These are phyloP conservation scores for Lizonia empirigonia DNA, from an alignment of 2,329 filamentous ascomycete species.

Conservation along the genomic window DNA sequence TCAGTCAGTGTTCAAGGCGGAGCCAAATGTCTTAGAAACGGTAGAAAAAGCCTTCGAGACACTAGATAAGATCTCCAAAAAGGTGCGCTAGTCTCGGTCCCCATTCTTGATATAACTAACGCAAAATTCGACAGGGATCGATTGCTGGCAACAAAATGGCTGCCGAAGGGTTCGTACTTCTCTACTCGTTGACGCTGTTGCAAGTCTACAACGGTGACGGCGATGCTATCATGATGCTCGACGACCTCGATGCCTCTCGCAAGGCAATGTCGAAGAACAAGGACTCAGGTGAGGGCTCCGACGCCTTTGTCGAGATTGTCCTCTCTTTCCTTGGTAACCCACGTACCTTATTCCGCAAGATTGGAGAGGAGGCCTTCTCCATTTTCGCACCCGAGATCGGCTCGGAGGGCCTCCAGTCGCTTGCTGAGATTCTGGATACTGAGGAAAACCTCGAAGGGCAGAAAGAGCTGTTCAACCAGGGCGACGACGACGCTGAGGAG, in stretches of 20 bases:
- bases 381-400: conserved; percentile 79
- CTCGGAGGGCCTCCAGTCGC: conserved; percentile 69
- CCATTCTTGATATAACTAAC: conserved; percentile 9
- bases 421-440: conserved; percentile 72
- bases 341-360: conserved; percentile 81
- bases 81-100: conserved; percentile 17
- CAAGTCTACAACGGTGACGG: conserved; percentile 90
- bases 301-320: conserved; percentile 77
- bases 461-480: conserved; percentile 79
- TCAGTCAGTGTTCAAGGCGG: conserved; percentile 57
- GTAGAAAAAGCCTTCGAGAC: conserved; percentile 42
- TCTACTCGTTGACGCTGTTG: conserved; percentile 83
- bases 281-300: conserved; percentile 32
- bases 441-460: conserved; percentile 85
- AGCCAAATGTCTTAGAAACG: conserved; percentile 50
- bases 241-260: conserved; percentile 79
- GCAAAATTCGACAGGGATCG: conserved; percentile 24
- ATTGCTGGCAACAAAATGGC: conserved; percentile 41
- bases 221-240: conserved; percentile 80
- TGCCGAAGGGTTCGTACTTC: conserved; percentile 72
- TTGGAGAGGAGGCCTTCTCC: conserved; percentile 86
- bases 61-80: conserved; percentile 36
- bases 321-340: conserved; percentile 88
- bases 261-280: conserved; percentile 61
- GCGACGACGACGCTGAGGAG: conserved; percentile 48